Conservation (phyloP, 306 rosid species). For the Trichosanthes cucumerina region DNA sequence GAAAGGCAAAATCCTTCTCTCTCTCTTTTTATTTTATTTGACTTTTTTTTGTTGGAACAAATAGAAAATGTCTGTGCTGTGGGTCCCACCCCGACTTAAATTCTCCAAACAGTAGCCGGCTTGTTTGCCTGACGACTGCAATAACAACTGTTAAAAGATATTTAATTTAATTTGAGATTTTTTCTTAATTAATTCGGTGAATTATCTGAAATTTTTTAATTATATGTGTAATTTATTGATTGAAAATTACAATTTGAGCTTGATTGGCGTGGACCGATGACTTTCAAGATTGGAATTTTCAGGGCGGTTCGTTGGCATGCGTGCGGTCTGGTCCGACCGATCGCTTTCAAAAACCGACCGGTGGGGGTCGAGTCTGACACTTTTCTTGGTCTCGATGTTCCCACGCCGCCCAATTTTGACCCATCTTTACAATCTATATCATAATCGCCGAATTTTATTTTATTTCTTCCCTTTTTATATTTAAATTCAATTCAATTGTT, state of each 20-base stretch:
- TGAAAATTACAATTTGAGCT: background rate
- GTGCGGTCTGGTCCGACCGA: background rate
- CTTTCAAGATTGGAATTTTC: background rate
- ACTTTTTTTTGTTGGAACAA: background rate
- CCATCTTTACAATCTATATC: background rate
- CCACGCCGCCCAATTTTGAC: background rate
- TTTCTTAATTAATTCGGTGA: background rate
- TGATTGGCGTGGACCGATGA: background rate
- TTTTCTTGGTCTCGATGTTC: background rate
- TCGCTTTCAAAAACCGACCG: background rate
- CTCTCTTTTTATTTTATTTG: background rate
- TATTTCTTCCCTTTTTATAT: background rate
- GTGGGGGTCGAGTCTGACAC: background rate
- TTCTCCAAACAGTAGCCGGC: constrained; percentile 11
- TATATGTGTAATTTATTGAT: background rate
- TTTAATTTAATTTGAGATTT: background rate
- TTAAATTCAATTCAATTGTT: too few relatives aligned
- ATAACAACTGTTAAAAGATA: background rate
- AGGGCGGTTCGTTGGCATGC: background rate
- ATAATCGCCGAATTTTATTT: background rate
- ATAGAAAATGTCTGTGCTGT: constrained; percentile 5
- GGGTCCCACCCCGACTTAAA: constrained; percentile 8
- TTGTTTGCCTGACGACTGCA: constrained; percentile 5
- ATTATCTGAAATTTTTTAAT: background rate
- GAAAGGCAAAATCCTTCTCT: background rate